A percentile compares a stretch with the other conserved stretches of the same genome.
These are phyloP conservation scores for Tricholoma sp. DNA, from an alignment of 768 basidiomycete genomes.

Conservation along the genomic window DNA sequence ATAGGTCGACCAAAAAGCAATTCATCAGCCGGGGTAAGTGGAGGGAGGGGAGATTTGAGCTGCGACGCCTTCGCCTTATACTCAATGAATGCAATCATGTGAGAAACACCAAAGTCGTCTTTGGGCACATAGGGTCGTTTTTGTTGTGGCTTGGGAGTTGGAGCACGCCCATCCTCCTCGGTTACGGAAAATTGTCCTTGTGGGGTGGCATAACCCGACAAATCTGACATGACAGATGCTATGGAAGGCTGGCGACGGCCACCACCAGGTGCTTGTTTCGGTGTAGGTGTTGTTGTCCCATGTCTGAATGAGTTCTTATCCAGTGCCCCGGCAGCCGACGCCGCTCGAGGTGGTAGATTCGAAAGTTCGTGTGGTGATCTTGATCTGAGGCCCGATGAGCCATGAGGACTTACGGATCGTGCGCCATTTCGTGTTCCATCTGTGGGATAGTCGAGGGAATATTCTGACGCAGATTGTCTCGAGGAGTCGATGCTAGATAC, in stretches of 20 bases:
- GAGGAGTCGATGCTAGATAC: constrained; percentile 25
- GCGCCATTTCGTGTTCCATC: constrained; percentile 24
- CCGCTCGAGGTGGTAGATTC: constrained; percentile 5
- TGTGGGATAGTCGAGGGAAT: constrained; percentile 45
- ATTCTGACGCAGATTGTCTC: constrained; percentile 44
- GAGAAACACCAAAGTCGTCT: constrained; percentile 81
- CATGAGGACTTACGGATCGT: constrained; percentile 37
- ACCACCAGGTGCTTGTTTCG: constrained; percentile 17
- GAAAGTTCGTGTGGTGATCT: constrained; percentile 11
- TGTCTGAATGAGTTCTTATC: constrained; percentile 11
- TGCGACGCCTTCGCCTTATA: constrained; percentile 50
- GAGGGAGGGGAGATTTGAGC: constrained; percentile 25
- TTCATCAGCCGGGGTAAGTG: constrained; percentile 63
- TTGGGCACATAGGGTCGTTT: constrained; percentile 52
- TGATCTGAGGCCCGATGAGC: constrained; percentile 27
- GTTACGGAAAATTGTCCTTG: constrained; percentile 18
- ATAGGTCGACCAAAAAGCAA: constrained; percentile 65
- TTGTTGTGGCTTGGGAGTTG: constrained; percentile 31
- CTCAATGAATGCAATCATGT: constrained; percentile 89
- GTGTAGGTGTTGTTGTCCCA: constrained; percentile 33
- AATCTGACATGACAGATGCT: constrained; percentile 68
- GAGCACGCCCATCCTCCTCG: constrained; percentile 20
- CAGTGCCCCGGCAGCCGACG: constrained; percentile 7
- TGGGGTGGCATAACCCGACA: constrained; percentile 46
- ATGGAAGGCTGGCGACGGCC: constrained; percentile 62